Base-by-base conservation (phyloP, 345 rosid genomes). In the Dovyalis caffra region DNA sequence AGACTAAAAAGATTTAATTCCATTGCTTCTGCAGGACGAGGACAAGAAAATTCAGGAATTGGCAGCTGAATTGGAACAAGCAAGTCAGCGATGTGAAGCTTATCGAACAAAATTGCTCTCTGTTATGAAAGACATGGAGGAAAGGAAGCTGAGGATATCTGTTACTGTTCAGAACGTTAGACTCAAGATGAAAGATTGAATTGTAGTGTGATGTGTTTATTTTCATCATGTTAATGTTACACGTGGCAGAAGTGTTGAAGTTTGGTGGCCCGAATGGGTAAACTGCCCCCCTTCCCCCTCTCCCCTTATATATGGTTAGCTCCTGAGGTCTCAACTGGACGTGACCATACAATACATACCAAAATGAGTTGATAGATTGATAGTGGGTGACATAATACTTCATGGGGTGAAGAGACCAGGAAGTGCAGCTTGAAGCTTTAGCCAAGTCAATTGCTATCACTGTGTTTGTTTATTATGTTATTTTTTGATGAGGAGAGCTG, bases 101-200 rank as follows among this genome's bases (percentile, higher is more conserved):
- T 94, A 92, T 74, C 71, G 91, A 77, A 73, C 85, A 43, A 87
- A 86, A 80, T 80, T 92, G 79, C 77, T 92, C 77, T 83, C 91
- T n/a, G 86, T 91, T 68, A 78, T 92, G 85, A 91, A 87, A 80
- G 95, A 94, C 35, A 90, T 89, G 93, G 98, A 94, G 79, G 95
- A 92, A 33, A 89, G 89, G 80, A 94, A 94, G 85, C 75, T 87
- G 65, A 89, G 92, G 87, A 80, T 94, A 53, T 87, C 93, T 0
- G 89, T 91, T 73, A 94, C 92, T 84, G 92, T 94, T 70, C 91
- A 94, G 76, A 90, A 87, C 78, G 97, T 90, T 51, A 89, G 88
- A 87, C 90, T 88, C 68, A 91, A 89, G 79, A 83, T 92, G 79
- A 89, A 87, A 86, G 93, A 92, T 73, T 86, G 86, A 90, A 43